Evolutionary conservation across 805 yeast genomes (phyloP).

Genomic region (Yamadazyma ubonensis): DNA sequence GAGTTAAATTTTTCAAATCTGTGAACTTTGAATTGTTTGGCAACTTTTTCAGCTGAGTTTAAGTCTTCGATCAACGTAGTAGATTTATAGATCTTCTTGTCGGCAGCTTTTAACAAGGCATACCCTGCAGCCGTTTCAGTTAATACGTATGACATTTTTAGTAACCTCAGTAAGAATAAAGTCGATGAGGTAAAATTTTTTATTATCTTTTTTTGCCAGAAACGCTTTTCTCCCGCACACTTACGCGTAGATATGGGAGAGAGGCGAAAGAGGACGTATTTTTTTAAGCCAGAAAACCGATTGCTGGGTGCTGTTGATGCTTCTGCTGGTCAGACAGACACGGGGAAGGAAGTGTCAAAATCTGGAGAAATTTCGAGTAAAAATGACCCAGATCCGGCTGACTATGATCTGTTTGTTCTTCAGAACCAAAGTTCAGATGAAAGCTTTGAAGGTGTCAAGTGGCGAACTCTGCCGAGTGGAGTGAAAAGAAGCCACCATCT

Average conservation of each 20-base stretch:
- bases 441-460: constrained; percentile 43
- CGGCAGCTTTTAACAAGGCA: constrained; percentile 95
- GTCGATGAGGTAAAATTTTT: constrained; percentile 9
- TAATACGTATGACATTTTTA: constrained; percentile 78
- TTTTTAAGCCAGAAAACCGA: constrained; percentile 35
- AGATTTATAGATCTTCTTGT: constrained; percentile 93
- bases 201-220: constrained; percentile 2
- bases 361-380: neutral
- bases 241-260: constrained; percentile 9
- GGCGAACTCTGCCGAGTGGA: constrained; percentile 41
- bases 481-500: constrained; percentile 6
- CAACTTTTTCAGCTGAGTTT: constrained; percentile 78
- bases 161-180: too few species aligned
- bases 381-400: neutral
- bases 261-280: constrained; percentile 27
- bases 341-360: too few species aligned
- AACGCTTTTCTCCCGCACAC: constrained; percentile 1
- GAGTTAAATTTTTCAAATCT: constrained; percentile 93
- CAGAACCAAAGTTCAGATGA: constrained; percentile 39
- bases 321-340: too few species aligned
- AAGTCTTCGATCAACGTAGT: constrained; percentile 71
- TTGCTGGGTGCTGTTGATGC: constrained; percentile 18
- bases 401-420: constrained; percentile 15
- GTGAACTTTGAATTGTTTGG: constrained; percentile 88
- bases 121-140: constrained; percentile 99